phyloP scores from a whole-genome alignment of 2,329 filamentous ascomycete species.

The Ceratocystiopsis sp. region DNA sequence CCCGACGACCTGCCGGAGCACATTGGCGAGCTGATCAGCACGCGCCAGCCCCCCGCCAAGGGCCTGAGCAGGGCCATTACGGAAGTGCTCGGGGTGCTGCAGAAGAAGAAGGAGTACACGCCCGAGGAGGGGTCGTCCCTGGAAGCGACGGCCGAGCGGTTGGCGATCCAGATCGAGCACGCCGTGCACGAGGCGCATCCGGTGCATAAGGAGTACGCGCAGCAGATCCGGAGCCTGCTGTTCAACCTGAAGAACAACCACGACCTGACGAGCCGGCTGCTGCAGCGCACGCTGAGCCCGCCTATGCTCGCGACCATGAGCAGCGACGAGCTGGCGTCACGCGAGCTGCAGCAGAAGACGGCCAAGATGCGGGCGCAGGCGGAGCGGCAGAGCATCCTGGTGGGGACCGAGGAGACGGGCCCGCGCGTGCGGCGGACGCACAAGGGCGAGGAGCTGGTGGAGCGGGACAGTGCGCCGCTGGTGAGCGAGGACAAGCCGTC shows the following conservation, averaged over 20 bases:
- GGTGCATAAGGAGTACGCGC: conserved; percentile 32
- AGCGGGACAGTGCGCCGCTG: conserved; percentile 42
- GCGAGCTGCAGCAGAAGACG: conserved; percentile 66
- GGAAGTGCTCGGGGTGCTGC: conserved; percentile 46
- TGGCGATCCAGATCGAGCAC: conserved; percentile 69
- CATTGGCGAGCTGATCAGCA: conserved; percentile 38
- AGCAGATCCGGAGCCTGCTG: conserved; percentile 57
- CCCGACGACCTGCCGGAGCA: conserved; percentile 33
- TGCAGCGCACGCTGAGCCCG: conserved; percentile 56
- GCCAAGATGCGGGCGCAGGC: conserved; percentile 61
- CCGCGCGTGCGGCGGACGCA: conserved; percentile 77
- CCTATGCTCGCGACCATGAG: conserved; percentile 75
- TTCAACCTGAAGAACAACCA: conserved; percentile 84
- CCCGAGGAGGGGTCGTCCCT: conserved; percentile 46
- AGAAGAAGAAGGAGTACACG: conserved; percentile 46
- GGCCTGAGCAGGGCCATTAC: conserved; percentile 53
- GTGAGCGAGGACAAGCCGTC: conserved; percentile 22
- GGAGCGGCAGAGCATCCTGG: conserved; percentile 72
- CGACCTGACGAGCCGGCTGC: conserved; percentile 56
- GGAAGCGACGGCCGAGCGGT: conserved; percentile 47
- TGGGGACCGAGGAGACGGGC: conserved; percentile 51
- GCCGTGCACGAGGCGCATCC: conserved; percentile 41
- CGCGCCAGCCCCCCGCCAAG: conserved; percentile 52
- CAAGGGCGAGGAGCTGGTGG: conserved; percentile 85
- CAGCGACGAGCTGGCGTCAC: conserved; percentile 77